These are phyloP conservation scores for Phanerochaete sordida DNA, from an alignment of 768 basidiomycete species.

Conservation along the genomic window DNA sequence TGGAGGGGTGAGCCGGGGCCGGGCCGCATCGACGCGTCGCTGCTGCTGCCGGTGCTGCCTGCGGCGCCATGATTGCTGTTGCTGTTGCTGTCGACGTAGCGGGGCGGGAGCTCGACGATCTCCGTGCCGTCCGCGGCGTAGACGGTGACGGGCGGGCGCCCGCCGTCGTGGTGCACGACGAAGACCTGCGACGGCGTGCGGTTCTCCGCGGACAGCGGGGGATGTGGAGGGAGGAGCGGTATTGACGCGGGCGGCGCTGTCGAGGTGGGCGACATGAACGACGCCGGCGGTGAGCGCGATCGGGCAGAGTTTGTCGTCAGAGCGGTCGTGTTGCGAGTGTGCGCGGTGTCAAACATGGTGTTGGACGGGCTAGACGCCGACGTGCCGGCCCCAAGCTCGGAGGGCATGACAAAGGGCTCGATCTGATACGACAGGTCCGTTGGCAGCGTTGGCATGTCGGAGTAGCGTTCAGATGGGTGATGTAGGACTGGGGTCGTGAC, in stretches of 20 bases:
- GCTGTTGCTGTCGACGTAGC: slow-evolving; percentile 30
- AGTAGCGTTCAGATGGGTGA: slow-evolving; percentile 1
- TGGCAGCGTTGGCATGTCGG: not conserved
- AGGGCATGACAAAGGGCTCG: slow-evolving; percentile 42
- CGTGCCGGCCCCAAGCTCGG: slow-evolving; percentile 9
- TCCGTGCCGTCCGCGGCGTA: slow-evolving; percentile 52
- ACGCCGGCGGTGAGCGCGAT: not conserved
- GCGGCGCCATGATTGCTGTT: not conserved
- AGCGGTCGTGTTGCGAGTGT: not conserved
- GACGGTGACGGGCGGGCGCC: slow-evolving; percentile 53
- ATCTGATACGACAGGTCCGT: slow-evolving; percentile 30
- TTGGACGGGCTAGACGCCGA: not conserved
- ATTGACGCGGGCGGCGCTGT: not conserved
- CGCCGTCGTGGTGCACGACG: slow-evolving; percentile 61
- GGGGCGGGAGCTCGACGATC: slow-evolving; percentile 59
- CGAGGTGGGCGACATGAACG: not conserved
- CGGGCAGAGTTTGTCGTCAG: no score
- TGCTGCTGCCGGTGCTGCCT: no score
- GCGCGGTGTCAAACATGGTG: not conserved
- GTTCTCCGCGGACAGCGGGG: slow-evolving; percentile 4
- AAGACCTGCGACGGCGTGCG: slow-evolving; percentile 36
- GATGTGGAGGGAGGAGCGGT: slow-evolving; percentile 4
- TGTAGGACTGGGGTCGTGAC: slow-evolving; percentile 8
- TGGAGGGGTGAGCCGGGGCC: not conserved
- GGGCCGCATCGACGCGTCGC: not conserved